A percentile compares a stretch with the other conserved stretches of the same genome.
These are phyloP conservation scores for Acorus calamus DNA, from an alignment of 106 monocot species.

Conservation along the genomic window DNA sequence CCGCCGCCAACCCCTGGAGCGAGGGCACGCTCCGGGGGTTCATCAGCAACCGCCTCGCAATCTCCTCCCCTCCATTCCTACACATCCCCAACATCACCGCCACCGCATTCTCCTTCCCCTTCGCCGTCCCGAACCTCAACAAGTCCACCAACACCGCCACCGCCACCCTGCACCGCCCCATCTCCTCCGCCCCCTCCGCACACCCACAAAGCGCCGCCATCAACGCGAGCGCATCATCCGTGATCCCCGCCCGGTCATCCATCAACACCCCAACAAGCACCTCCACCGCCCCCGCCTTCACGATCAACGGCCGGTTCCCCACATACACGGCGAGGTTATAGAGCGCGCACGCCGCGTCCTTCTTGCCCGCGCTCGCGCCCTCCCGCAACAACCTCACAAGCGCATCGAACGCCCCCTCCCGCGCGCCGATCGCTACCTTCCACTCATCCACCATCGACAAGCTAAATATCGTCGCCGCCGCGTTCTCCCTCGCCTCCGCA, in stretches of 20 bases:
- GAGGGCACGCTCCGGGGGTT: constrained; percentile 33
- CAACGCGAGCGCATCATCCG: constrained; percentile 36
- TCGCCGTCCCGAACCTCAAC: constrained; percentile 27
- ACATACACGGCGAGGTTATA: constrained; percentile 17
- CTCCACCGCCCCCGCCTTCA: constrained; percentile 29
- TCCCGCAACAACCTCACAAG: constrained; percentile 24
- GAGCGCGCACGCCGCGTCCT: constrained; percentile 36
- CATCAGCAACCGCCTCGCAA: constrained; percentile 33
- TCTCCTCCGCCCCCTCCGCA: constrained; percentile 30
- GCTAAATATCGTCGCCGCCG: constrained; percentile 40
- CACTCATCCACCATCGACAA: constrained; percentile 29
- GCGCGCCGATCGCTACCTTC: constrained; percentile 22
- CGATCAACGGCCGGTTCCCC: constrained; percentile 5
- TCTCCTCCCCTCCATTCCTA: constrained; percentile 33
- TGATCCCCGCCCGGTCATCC: constrained; percentile 35
- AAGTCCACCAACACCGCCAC: constrained; percentile 32
- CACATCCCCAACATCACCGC: constrained; percentile 27
- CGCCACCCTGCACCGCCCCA: constrained; percentile 9
- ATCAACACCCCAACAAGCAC: constrained; percentile 28
- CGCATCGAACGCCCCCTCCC: constrained; percentile 16
- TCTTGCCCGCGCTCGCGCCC: constrained; percentile 19
- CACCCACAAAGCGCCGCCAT: constrained; percentile 26
- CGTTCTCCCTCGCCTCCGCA: constrained; percentile 49
- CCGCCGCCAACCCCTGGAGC: constrained; percentile 29
- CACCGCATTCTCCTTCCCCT: constrained; percentile 48